Evolutionary conservation across 352 stramenopile genomes (phyloP).

Genomic region (Globisporangium perplexum): DNA sequence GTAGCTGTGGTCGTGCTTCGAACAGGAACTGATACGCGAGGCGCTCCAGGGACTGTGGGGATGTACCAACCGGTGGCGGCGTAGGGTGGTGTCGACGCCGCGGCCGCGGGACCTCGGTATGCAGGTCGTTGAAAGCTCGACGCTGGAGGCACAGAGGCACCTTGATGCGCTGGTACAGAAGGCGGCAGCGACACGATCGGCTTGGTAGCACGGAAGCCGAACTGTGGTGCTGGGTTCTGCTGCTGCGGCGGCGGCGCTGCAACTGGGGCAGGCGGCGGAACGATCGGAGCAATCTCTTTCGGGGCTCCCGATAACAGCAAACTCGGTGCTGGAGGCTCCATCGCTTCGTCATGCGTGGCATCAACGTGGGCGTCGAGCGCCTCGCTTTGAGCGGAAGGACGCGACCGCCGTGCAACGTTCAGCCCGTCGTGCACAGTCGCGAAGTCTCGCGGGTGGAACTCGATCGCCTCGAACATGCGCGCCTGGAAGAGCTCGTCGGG

Average conservation of each 20-base stretch:
- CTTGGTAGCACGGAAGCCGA: background rate
- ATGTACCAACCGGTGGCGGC: background rate
- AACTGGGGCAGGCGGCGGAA: background rate
- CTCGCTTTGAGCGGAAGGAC: background rate
- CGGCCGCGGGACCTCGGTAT: too few species aligned
- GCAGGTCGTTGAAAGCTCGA: background rate
- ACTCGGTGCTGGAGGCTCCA: background rate
- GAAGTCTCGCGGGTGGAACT: constrained; percentile 40
- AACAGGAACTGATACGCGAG: background rate
- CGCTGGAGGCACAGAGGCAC: background rate
- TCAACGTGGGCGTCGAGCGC: background rate
- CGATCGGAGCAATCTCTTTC: background rate
- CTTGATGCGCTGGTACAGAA: background rate
- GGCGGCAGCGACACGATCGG: background rate
- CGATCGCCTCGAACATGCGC: constrained; percentile 30
- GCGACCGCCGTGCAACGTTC: constrained; percentile 27
- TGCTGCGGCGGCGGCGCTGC: too few species aligned
- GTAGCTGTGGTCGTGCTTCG: background rate
- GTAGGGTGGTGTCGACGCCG: too few species aligned
- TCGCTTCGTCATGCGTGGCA: background rate
- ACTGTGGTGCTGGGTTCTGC: background rate
- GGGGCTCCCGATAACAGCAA: background rate
- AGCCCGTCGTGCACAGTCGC: constrained; percentile 29
- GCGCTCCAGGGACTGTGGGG: too few species aligned
- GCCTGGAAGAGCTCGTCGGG: constrained; percentile 21